phyloP scores from a whole-genome alignment of 148 eudicot species.

The Arbutus unedo region DNA sequence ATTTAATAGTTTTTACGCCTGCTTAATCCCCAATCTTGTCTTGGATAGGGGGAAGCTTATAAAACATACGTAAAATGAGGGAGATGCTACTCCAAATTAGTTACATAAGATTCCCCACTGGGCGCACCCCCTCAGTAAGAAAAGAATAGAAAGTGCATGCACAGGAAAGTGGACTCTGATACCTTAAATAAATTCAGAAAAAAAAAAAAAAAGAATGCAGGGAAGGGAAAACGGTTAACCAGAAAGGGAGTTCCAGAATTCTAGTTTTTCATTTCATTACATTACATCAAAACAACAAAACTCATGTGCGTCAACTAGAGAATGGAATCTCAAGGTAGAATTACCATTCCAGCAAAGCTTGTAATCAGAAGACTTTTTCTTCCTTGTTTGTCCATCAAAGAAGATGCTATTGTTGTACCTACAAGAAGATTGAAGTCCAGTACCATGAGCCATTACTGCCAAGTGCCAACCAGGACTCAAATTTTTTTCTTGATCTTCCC shows the following conservation, averaged over 20 bases:
- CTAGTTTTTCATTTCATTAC: neutral
- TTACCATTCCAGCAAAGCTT: conserved; percentile 94
- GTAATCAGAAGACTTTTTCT: conserved; percentile 82
- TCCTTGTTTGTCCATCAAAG: conserved; percentile 91
- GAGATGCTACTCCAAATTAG: neutral
- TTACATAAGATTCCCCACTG: neutral
- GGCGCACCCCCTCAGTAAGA: neutral
- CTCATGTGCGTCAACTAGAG: conserved; percentile 8
- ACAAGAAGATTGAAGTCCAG: conserved; percentile 24
- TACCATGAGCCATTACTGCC: neutral
- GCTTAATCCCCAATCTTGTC: neutral
- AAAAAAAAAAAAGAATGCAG: no score
- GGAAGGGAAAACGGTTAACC: neutral
- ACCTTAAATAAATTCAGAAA: neutral
- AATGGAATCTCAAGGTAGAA: neutral
- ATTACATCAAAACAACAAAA: neutral
- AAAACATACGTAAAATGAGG: neutral
- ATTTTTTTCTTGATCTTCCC: neutral
- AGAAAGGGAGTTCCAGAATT: neutral
- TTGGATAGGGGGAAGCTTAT: neutral
- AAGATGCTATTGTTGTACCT: conserved; percentile 91
- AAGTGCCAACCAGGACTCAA: neutral
- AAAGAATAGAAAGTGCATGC: neutral
- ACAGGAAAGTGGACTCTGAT: neutral
- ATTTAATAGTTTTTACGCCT: neutral